Percentiles rank a stretch among this genome's conserved stretches.
phyloP scores from a whole-genome alignment of 192 early-diverging fungal genomes.

The Coemansia reversa region DNA sequence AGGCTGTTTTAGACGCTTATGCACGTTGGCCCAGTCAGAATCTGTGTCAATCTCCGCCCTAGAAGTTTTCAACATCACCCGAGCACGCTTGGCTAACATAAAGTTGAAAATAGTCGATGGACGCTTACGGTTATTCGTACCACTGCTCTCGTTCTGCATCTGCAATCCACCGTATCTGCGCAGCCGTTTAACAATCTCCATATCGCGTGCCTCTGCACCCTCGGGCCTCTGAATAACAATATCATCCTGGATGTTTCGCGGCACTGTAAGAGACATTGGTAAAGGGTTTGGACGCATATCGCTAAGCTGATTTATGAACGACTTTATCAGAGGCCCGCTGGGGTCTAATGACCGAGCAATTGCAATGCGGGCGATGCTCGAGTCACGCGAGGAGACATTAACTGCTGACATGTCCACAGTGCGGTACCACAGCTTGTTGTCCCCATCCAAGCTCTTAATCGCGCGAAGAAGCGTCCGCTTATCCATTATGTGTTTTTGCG shows the following conservation, averaged over 20 bases:
- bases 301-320: constrained; percentile 21
- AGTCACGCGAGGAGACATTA: not conserved
- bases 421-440: constrained; percentile 15
- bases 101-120: not conserved
- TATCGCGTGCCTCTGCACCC: constrained; percentile 31
- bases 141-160: not conserved
- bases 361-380: constrained; percentile 4
- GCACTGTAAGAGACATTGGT: not conserved
- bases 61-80: constrained; percentile 8
- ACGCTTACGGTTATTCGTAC: not conserved
- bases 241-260: not conserved
- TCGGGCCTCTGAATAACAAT: constrained; percentile 18
- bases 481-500: constrained; percentile 19
- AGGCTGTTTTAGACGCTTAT: constrained; percentile 11
- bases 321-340: constrained; percentile 15
- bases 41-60: not conserved
- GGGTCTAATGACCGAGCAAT: constrained; percentile 26
- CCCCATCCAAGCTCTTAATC: constrained; percentile 13
- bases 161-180: not conserved
- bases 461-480: constrained; percentile 32
- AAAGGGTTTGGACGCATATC: constrained; percentile 14
- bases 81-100: constrained; percentile 14
- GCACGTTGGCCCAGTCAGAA: constrained; percentile 8
- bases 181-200: not conserved
- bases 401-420: not conserved